Percentiles rank a stretch among this genome's conserved stretches.
Evolutionary conservation across 2,329 filamentous ascomycete genomes (phyloP).

Genomic region (Diaporthe capsici): DNA sequence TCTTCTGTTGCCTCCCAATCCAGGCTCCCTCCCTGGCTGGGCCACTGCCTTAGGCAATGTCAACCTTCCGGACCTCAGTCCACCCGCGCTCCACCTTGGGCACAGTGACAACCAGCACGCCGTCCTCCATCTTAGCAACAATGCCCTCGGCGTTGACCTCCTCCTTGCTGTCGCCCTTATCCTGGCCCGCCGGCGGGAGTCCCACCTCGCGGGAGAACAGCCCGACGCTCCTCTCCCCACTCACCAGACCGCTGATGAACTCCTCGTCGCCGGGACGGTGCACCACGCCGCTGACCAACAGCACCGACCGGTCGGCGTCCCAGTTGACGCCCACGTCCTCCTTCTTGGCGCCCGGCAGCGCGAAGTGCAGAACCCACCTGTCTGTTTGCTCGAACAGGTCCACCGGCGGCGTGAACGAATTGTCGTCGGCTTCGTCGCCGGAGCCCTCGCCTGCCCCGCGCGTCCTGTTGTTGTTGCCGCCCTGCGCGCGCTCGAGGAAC

Average conservation of each 20-base stretch:
- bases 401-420: conserved; percentile 73
- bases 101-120: conserved; percentile 81
- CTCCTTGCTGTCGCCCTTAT: conserved; percentile 62
- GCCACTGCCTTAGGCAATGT: conserved; percentile 55
- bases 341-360: conserved; percentile 84
- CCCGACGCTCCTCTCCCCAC: conserved; percentile 79
- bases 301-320: conserved; percentile 75
- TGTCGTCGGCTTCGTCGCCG: conserved; percentile 48
- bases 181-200: conserved; percentile 63
- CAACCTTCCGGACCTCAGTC: conserved; percentile 73
- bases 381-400: conserved; percentile 79
- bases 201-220: conserved; percentile 80
- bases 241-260: conserved; percentile 73
- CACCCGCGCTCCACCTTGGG: conserved; percentile 79
- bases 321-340: conserved; percentile 84
- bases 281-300: conserved; percentile 80
- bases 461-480: conserved; percentile 42
- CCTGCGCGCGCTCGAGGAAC: conserved; percentile 51
- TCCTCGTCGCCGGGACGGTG: conserved; percentile 80
- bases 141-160: conserved; percentile 78
- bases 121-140: conserved; percentile 83
- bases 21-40: conserved; percentile 53
- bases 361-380: conserved; percentile 77
- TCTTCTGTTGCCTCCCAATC: neutral
- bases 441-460: conserved; percentile 38